Base-by-base conservation (phyloP, 805 yeast genomes). In the Lipomyces sp. region DNA sequence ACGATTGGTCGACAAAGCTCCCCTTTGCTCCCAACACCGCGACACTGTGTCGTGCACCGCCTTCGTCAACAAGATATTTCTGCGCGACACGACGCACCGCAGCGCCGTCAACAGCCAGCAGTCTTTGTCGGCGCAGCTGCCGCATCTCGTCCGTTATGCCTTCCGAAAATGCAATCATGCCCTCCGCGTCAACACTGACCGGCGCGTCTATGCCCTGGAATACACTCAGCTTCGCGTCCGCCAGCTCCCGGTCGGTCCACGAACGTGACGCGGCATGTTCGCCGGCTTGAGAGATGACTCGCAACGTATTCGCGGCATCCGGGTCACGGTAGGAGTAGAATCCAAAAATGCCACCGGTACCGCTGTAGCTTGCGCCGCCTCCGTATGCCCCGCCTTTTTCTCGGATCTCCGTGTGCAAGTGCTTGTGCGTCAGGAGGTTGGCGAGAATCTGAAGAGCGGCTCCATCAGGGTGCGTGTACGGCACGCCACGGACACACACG, bases 361-460 rank as follows among this genome's bases (percentile, higher is more conserved):
- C 88, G 65, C 83, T 86, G 66, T 83, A 93, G 6, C 78, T 70
- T 3, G 95, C 85, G 3, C 98, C 98, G 4, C 96, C 98, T 6
- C 98, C 98, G 65, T 93, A 93, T 0, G 98, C 98, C 52, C 98
- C 98, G 50, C 96, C 96, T 63, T 91, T 81, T 65, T 93, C 98
- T 59, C 98, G 79, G 34, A 93, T 81, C 57, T 89, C 95, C 11
- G 87, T 79, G 67, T 93, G 98, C 43, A 93, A 71, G 59, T 86
- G 80, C 63, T 85, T 86, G 69, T 84, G 90, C 0, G 95, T 83
- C 59, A 89, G 67, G 51, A 93, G 66, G 60, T 84, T 90, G 1
- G 96, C 77, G 41, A 93, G 73, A 0, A 93, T 80, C 67, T 87
- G 95, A 39, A 93, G 74, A 1, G 88, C 74, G 0, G 98, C 95